Evolutionary conservation across 2,329 filamentous ascomycete genomes (phyloP).

Genomic region (Tolypocladium pustulatum): DNA sequence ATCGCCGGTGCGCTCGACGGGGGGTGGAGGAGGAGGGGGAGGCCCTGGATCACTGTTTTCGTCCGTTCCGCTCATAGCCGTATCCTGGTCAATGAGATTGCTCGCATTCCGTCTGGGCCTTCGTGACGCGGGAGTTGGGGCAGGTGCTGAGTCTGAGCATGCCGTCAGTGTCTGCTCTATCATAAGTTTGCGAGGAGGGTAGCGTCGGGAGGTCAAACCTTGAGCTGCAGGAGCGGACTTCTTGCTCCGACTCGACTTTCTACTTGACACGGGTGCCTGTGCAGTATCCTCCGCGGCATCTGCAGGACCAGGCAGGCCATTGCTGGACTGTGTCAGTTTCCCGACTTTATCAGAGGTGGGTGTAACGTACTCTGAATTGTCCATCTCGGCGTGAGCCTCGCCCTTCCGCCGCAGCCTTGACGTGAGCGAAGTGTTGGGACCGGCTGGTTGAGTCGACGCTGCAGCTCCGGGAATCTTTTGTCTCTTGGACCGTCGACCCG

Average conservation of each 20-base stretch:
- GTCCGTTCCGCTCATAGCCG: conserved; percentile 60
- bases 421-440: conserved; percentile 18
- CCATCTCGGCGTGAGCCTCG: conserved; percentile 58
- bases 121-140: conserved; percentile 28
- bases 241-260: conserved; percentile 64
- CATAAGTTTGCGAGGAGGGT: neutral
- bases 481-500: conserved; percentile 58
- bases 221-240: conserved; percentile 41
- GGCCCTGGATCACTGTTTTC: conserved; percentile 34
- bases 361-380: conserved; percentile 52
- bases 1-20: conserved; percentile 21
- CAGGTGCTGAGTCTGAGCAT: conserved; percentile 20
- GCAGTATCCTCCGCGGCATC: conserved; percentile 49
- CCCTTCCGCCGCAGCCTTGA: conserved; percentile 46
- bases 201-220: conserved; percentile 17
- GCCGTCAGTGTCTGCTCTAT: conserved; percentile 5
- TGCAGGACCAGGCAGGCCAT: conserved; percentile 37
- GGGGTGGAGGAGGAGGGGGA: conserved; percentile 29
- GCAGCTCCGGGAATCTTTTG: conserved; percentile 50
- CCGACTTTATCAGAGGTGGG: neutral
- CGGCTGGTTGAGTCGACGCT: conserved; percentile 20
- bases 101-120: conserved; percentile 43
- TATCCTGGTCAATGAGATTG: conserved; percentile 50
- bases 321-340: conserved; percentile 9
- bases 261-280: conserved; percentile 54